A percentile compares a stretch with the other conserved stretches of the same genome.
These are phyloP conservation scores for Plasmodium coatneyi DNA, from an alignment of 169 alveolate species.

Conservation along the genomic window DNA sequence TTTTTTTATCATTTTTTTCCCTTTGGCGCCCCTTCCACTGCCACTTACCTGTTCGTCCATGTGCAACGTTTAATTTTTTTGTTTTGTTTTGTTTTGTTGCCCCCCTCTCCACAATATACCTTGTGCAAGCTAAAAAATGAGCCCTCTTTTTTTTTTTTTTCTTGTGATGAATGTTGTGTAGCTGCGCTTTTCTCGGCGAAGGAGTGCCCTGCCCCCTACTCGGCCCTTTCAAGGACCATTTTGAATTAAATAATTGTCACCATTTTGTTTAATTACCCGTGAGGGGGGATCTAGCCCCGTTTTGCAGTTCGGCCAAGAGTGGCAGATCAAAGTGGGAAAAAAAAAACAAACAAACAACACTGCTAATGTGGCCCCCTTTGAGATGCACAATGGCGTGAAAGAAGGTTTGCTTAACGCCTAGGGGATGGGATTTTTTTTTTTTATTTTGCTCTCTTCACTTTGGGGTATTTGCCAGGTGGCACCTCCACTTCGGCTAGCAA, in stretches of 20 bases:
- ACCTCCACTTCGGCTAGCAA: background rate
- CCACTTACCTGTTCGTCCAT: background rate
- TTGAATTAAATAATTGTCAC: conserved; percentile 1
- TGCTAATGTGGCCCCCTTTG: background rate
- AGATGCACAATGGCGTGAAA: background rate
- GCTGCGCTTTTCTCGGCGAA: background rate
- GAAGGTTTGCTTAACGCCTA: background rate
- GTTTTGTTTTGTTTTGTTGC: background rate
- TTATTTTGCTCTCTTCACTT: background rate
- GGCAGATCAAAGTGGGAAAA: background rate
- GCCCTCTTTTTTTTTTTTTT: background rate
- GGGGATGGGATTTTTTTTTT: background rate
- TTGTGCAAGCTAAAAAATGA: background rate
- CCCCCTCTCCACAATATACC: background rate
- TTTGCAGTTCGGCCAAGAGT: background rate
- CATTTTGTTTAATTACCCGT: background rate
- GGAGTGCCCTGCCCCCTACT: background rate
- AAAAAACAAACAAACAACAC: background rate
- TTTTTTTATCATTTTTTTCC: background rate
- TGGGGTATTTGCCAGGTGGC: background rate
- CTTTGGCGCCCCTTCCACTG: background rate
- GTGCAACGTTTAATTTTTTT: background rate
- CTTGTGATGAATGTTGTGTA: background rate
- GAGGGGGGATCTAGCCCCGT: background rate
- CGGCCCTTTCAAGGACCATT: background rate